Evolutionary conservation across 192 early-diverging fungal genomes (phyloP), one percentile per base, ranked within the genome.

Genomic region (Coemansia guatemalensis): DNA sequence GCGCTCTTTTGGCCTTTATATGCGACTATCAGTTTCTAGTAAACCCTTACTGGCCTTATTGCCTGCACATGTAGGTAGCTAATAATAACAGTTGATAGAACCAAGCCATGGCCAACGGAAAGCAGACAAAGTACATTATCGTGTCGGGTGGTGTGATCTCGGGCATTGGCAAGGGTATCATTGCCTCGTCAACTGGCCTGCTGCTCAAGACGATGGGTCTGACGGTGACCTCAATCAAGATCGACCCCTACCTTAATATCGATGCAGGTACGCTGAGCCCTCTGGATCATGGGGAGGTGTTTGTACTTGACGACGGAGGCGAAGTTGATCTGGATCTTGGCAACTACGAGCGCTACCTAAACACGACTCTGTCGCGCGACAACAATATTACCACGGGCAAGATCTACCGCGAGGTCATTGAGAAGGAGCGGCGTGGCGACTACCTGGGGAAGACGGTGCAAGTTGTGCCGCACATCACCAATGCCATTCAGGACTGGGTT

Each of bases 341-440:
- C 54, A 99, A 99, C 85, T 99, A 99, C 78, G 97, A 99, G 86
- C 90, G 97, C 39, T 99, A 96, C 82, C 82, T 99, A 61, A 92
- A 95, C 77, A 87, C 98, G 11, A 90, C 88, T 6, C 83, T 99
- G 74, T 92, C 93, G 29, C 87, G 93, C 56, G 91, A 93, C 78
- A 99, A 99, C 89, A 99, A 98, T 81, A 99, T 99, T 71, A 99
- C 97, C 25, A 96, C 97, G 32, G 97, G 97, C 69, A 99, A 99
- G 80, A 94, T 99, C 69, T 99, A 97, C 86, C 87, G 88, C 60
- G 83, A 87, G 68, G 96, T 99, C 41, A 99, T 99, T 70, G 93
- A 98, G 74, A 88, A 89, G 60, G 97, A 92, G 86, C 89, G 94
- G 53, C 85, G 88, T 57, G 96, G 96, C 56, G 95, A 98, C 54